Conservation (phyloP, 2,329 filamentous ascomycete genomes). For the Exserohilum turcica region DNA sequence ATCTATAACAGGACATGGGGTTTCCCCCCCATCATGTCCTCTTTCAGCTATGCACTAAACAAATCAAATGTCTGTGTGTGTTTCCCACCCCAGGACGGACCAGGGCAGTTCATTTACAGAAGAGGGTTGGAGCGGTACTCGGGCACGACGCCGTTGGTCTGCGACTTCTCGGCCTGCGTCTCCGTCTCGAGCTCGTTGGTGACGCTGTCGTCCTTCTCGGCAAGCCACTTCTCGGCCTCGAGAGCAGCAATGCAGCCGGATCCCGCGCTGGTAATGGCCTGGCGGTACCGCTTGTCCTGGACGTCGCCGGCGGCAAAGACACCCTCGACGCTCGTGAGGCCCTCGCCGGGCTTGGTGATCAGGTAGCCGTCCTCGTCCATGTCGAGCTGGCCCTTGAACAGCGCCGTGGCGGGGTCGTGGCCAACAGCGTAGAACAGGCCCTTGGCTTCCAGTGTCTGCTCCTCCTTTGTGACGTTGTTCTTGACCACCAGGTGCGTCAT, state of each 20-base stretch:
- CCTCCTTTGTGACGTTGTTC: conserved; percentile 74
- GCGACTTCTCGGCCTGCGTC: conserved; percentile 56
- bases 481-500: conserved; percentile 89
- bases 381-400: conserved; percentile 89
- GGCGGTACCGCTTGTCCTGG: conserved; percentile 96
- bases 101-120: conserved; percentile 56
- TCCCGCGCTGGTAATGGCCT: conserved; percentile 95
- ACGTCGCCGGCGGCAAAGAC: conserved; percentile 98
- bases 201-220: conserved; percentile 69
- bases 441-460: conserved; percentile 85
- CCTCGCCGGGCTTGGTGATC: conserved; percentile 84
- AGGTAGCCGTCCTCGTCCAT: conserved; percentile 92
- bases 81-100: too few relatives aligned
- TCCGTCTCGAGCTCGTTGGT: conserved; percentile 54
- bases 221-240: conserved; percentile 91
- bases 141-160: conserved; percentile 60
- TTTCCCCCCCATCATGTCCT: background rate
- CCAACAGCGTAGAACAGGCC: conserved; percentile 97
- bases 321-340: conserved; percentile 83
- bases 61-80: conserved; percentile 19
- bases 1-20: conserved; percentile 22
- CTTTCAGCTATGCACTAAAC: conserved; percentile 3
- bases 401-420: conserved; percentile 87
- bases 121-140: conserved; percentile 69
- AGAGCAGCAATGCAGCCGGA: conserved; percentile 94